phyloP scores from a whole-genome alignment of 208 protist species.

The Trypanosoma melophagium region DNA sequence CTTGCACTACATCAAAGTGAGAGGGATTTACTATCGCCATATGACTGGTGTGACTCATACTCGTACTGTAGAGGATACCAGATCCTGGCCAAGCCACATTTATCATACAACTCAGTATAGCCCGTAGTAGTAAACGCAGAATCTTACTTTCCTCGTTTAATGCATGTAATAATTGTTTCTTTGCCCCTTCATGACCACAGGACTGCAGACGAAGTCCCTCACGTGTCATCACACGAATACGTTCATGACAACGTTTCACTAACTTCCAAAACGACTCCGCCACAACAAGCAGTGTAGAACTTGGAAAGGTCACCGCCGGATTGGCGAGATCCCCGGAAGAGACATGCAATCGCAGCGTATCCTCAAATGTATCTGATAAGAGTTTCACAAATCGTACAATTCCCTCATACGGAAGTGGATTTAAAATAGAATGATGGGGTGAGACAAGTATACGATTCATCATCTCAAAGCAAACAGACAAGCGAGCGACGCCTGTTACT shows the following conservation, averaged over 20 bases:
- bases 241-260: slow-evolving; percentile 56
- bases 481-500: slow-evolving; percentile 17
- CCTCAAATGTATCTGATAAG: slow-evolving; percentile 76
- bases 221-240: slow-evolving; percentile 47
- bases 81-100: slow-evolving; percentile 81
- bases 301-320: slow-evolving; percentile 27
- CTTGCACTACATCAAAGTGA: slow-evolving; percentile 23
- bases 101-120: slow-evolving; percentile 57
- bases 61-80: slow-evolving; percentile 60
- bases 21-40: slow-evolving; percentile 24
- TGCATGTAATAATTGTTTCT: slow-evolving; percentile 31
- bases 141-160: slow-evolving; percentile 61
- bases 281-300: slow-evolving; percentile 43
- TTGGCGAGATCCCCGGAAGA: slow-evolving; percentile 6
- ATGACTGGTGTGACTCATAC: not conserved
- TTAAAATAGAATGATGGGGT: slow-evolving; percentile 15
- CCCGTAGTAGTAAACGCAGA: slow-evolving; percentile 52
- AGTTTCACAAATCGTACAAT: slow-evolving; percentile 61
- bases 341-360: slow-evolving; percentile 44
- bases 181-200: slow-evolving; percentile 16
- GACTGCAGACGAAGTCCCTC: slow-evolving; percentile 37
- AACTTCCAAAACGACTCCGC: slow-evolving; percentile 50
- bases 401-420: slow-evolving; percentile 32
- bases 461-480: slow-evolving; percentile 60
- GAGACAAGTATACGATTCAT: slow-evolving; percentile 58